A percentile compares a stretch with the other conserved stretches of the same genome.
phyloP scores from a whole-genome alignment of 2,329 filamentous ascomycete species.

The Trichoderma atroviride region DNA sequence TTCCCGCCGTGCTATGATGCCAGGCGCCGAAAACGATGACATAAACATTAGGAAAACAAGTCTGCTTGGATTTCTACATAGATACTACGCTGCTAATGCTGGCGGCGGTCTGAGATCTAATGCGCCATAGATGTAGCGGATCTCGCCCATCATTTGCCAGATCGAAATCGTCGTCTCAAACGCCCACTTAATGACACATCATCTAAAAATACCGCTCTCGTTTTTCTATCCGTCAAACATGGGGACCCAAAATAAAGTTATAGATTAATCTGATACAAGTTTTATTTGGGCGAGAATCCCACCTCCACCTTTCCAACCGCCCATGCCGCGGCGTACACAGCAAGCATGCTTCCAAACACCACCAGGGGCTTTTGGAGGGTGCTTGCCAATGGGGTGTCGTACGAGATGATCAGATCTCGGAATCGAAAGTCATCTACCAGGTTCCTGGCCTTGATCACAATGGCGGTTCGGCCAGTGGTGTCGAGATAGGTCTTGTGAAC shows the following conservation, averaged over 20 bases:
- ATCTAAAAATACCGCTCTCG: slow-evolving; percentile 9
- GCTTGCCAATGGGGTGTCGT: slow-evolving; percentile 77
- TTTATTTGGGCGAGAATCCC: slow-evolving; percentile 64
- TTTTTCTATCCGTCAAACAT: slow-evolving; percentile 5
- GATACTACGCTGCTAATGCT: neutral
- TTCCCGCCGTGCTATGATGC: neutral
- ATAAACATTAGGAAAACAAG: neutral
- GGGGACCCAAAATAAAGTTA: slow-evolving; percentile 1
- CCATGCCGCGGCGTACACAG: slow-evolving; percentile 76
- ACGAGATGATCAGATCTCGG: slow-evolving; percentile 80
- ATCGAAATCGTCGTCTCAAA: slow-evolving; percentile 27
- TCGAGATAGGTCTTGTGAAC: slow-evolving; percentile 92
- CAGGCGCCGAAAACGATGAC: neutral
- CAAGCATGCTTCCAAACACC: slow-evolving; percentile 71
- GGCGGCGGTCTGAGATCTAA: neutral
- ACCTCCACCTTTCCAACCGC: slow-evolving; percentile 76
- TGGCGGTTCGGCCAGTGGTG: slow-evolving; percentile 81
- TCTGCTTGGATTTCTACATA: slow-evolving; percentile 18
- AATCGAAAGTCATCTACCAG: slow-evolving; percentile 89
- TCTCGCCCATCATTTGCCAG: slow-evolving; percentile 28
- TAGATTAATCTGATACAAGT: slow-evolving; percentile 27
- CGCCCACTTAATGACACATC: slow-evolving; percentile 29
- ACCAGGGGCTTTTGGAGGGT: slow-evolving; percentile 84
- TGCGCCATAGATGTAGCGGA: slow-evolving; percentile 15
- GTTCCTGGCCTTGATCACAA: slow-evolving; percentile 81